These are phyloP conservation scores for Neurospora hispaniola DNA, from an alignment of 495 filamentous ascomycete genomes.

Conservation along the genomic window DNA sequence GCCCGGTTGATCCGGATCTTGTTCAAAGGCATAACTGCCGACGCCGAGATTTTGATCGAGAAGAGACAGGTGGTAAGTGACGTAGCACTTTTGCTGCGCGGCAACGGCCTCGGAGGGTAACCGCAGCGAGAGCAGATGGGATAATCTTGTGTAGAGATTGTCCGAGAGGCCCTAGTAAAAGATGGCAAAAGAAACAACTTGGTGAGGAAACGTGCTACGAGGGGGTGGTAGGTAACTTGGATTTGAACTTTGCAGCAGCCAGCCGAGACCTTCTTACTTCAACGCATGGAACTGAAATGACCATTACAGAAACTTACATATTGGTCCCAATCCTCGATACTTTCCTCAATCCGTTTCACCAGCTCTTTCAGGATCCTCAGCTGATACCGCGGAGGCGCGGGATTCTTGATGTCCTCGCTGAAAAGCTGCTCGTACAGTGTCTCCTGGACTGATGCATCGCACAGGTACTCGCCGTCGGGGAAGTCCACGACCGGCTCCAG, in stretches of 20 bases:
- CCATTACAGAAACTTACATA: slow-evolving; percentile 51
- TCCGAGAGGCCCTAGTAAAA: slow-evolving; percentile 60
- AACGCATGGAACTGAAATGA: not conserved
- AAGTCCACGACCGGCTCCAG: slow-evolving; percentile 24
- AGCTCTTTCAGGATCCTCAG: slow-evolving; percentile 64
- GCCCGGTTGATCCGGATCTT: not conserved
- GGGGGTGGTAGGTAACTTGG: not conserved
- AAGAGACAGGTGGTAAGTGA: slow-evolving; percentile 54
- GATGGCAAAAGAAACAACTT: slow-evolving; percentile 3
- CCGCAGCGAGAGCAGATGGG: slow-evolving; percentile 45
- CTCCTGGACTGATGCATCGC: slow-evolving; percentile 41
- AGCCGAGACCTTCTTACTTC: not conserved
- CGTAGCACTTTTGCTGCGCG: slow-evolving; percentile 65
- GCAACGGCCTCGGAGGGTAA: slow-evolving; percentile 48
- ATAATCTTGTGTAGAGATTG: slow-evolving; percentile 52
- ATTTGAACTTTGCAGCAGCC: not conserved
- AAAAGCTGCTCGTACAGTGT: slow-evolving; percentile 56
- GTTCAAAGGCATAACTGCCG: not conserved
- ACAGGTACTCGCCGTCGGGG: slow-evolving; percentile 22
- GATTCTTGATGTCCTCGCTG: slow-evolving; percentile 36
- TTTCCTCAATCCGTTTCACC: slow-evolving; percentile 50
- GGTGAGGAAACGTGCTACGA: slow-evolving; percentile 6
- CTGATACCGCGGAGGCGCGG: slow-evolving; percentile 57
- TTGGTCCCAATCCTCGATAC: slow-evolving; percentile 65
- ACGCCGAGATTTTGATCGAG: not conserved